Percentiles rank a stretch among this genome's conserved stretches.
Conservation (phyloP, 495 filamentous ascomycete species). For the Neurospora sp. region DNA sequence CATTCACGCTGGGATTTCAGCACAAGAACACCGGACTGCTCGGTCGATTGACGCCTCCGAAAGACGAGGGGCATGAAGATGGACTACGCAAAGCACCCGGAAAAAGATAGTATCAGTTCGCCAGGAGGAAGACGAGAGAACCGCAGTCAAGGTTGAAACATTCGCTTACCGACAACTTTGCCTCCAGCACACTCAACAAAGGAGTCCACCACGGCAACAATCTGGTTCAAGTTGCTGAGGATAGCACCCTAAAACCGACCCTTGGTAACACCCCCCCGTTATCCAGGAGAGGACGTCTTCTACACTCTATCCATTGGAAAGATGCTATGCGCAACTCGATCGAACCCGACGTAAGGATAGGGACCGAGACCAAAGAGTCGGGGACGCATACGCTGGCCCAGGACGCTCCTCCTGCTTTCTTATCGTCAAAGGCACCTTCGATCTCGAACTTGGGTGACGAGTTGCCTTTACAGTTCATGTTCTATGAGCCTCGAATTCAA, state of each 20-base stretch:
- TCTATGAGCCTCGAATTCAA: neutral
- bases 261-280: neutral
- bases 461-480: neutral
- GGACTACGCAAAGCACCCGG: neutral
- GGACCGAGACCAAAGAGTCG: too few species aligned
- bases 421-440: neutral
- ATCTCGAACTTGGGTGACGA: neutral
- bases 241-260: neutral
- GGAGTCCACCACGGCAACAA: neutral
- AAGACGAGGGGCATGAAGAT: neutral
- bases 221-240: neutral
- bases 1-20: neutral
- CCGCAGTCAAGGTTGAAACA: neutral
- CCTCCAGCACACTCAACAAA: neutral
- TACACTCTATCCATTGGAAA: neutral
- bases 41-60: neutral
- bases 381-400: too few species aligned
- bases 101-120: neutral
- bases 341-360: too few species aligned
- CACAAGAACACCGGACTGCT: neutral
- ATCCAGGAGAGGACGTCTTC: neutral
- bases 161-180: neutral
- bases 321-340: neutral
- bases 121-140: neutral
- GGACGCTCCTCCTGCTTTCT: neutral